These are phyloP conservation scores for Talaromyces wortmannii DNA, from an alignment of 495 filamentous ascomycete genomes.

Conservation along the genomic window DNA sequence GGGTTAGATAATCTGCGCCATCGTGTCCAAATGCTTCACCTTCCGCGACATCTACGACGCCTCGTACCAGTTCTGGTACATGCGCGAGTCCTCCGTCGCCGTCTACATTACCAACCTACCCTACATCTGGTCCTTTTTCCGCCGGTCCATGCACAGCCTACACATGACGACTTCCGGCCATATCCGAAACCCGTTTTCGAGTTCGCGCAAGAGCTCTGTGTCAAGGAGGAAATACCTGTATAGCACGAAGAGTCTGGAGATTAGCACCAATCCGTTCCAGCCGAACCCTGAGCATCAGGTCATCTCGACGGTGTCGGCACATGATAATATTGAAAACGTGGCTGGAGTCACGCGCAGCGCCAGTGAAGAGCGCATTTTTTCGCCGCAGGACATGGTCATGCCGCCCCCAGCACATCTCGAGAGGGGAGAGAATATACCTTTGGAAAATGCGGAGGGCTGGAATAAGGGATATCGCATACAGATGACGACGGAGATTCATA, in stretches of 20 bases:
- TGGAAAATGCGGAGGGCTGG: background rate
- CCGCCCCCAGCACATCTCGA: too few relatives aligned
- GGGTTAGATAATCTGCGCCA: slow-evolving; percentile 24
- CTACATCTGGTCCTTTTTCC: slow-evolving; percentile 36
- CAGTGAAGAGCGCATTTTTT: too few relatives aligned
- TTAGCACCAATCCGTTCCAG: background rate
- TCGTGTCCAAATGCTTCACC: slow-evolving; percentile 40
- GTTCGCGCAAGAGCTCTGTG: background rate
- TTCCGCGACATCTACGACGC: slow-evolving; percentile 30
- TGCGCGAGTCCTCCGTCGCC: slow-evolving; percentile 36
- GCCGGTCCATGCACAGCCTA: slow-evolving; percentile 1
- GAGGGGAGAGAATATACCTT: background rate
- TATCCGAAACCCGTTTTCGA: background rate
- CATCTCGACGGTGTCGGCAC: background rate
- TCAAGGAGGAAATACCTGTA: background rate
- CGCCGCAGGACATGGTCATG: too few relatives aligned
- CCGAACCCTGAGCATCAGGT: background rate
- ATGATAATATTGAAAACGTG: background rate
- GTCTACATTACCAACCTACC: slow-evolving; percentile 43
- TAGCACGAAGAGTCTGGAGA: background rate
- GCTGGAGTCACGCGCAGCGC: too few relatives aligned
- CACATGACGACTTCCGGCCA: background rate
- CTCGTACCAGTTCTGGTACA: slow-evolving; percentile 44
- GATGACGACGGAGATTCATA: background rate
- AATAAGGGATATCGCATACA: background rate